phyloP scores from a whole-genome alignment of 495 filamentous ascomycete genomes.

The Neurospora sublineolata region DNA sequence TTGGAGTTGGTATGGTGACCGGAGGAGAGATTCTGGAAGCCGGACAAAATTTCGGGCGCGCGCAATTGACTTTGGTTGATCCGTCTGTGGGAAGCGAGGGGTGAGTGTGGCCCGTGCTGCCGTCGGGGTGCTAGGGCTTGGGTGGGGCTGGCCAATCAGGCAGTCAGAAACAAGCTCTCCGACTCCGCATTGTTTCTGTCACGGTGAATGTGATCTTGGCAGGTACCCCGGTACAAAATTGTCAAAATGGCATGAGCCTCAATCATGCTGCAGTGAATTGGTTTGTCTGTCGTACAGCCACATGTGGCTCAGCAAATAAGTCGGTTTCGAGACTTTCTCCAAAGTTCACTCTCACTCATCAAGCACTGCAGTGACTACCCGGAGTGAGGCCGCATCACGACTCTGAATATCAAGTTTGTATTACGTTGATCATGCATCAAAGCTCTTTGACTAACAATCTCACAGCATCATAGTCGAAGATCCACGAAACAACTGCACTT shows the following conservation, averaged over 20 bases:
- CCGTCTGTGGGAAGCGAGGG: slow-evolving; percentile 12
- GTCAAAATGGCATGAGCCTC: background rate
- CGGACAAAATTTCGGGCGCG: slow-evolving; percentile 13
- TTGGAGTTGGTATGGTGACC: slow-evolving; percentile 7
- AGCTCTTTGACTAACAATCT: background rate
- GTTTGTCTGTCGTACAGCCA: slow-evolving; percentile 3
- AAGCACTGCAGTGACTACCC: background rate
- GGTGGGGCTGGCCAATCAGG: slow-evolving; percentile 11
- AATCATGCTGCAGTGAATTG: background rate
- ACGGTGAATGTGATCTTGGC: background rate
- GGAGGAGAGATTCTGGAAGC: slow-evolving; percentile 10
- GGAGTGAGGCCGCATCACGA: background rate
- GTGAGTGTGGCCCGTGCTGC: slow-evolving; percentile 4
- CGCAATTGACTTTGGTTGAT: slow-evolving; percentile 13
- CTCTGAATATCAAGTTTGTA: background rate
- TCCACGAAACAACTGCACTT: background rate
- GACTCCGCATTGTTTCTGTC: background rate
- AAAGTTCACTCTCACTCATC: background rate
- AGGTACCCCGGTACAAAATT: slow-evolving; percentile 1
- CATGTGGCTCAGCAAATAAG: slow-evolving; percentile 10
- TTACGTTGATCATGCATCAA: background rate
- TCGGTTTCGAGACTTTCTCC: background rate
- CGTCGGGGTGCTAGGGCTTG: slow-evolving; percentile 20
- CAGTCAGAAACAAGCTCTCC: background rate
- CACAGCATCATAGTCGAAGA: background rate